A percentile compares a stretch with the other conserved stretches of the same genome.
Conservation (phyloP, 2,329 filamentous ascomycete species). For the Amphichorda felina region DNA sequence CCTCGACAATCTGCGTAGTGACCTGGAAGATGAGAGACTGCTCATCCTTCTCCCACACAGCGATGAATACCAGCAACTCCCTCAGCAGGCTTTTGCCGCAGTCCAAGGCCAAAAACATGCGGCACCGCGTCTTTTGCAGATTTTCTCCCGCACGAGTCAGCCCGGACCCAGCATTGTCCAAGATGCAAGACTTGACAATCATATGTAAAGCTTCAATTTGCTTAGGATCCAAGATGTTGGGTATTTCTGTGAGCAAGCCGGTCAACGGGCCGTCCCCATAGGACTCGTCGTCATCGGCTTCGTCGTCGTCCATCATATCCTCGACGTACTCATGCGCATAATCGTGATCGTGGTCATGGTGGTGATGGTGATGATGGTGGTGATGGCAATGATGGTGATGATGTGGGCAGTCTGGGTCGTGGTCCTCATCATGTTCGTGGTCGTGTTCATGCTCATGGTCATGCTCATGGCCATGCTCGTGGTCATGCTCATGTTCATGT, state of each 20-base stretch:
- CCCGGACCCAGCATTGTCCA: slow-evolving; percentile 66
- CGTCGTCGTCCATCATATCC: slow-evolving; percentile 53
- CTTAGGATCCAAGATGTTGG: slow-evolving; percentile 84
- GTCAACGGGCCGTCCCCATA: slow-evolving; percentile 68
- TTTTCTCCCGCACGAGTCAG: slow-evolving; percentile 60
- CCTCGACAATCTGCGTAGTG: slow-evolving; percentile 90
- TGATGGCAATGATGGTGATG: slow-evolving; percentile 14
- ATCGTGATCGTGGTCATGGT: slow-evolving; percentile 22
- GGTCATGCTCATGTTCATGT: slow-evolving; percentile 37
- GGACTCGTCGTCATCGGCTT: slow-evolving; percentile 65
- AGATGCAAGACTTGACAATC: slow-evolving; percentile 92
- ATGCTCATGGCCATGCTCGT: slow-evolving; percentile 3
- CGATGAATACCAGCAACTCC: slow-evolving; percentile 90
- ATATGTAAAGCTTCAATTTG: slow-evolving; percentile 95
- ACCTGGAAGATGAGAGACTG: slow-evolving; percentile 93
- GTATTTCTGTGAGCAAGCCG: slow-evolving; percentile 83
- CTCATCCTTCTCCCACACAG: slow-evolving; percentile 91
- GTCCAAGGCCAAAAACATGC: slow-evolving; percentile 80
- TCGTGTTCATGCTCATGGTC: slow-evolving; percentile 7
- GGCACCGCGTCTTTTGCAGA: slow-evolving; percentile 80
- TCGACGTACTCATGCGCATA: slow-evolving; percentile 33
- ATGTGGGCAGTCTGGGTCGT: slow-evolving; percentile 20
- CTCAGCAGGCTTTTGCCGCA: slow-evolving; percentile 81
- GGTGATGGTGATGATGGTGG: slow-evolving; percentile 17
- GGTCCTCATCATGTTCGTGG: slow-evolving; percentile 12